phyloP scores from a whole-genome alignment of 208 protist genomes.

The Leishmania major region DNA sequence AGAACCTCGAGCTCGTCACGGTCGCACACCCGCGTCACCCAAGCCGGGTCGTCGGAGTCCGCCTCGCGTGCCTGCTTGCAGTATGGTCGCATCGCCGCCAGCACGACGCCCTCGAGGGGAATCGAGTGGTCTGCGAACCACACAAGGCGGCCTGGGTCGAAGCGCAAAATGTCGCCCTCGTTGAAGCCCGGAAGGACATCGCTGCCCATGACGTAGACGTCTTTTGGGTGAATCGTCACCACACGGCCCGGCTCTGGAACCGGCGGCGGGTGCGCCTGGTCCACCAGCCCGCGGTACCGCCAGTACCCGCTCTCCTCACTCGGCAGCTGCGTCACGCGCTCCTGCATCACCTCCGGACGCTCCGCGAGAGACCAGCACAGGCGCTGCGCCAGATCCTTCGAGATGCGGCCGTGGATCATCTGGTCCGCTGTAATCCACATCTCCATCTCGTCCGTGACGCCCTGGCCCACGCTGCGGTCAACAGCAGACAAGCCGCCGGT shows the following conservation, averaged over 20 bases:
- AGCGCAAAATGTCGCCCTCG: slow-evolving; percentile 81
- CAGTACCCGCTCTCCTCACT: slow-evolving; percentile 63
- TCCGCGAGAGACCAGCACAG: slow-evolving; percentile 77
- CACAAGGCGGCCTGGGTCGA: slow-evolving; percentile 43
- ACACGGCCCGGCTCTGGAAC: slow-evolving; percentile 33
- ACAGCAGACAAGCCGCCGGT: slow-evolving; percentile 32
- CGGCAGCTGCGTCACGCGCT: slow-evolving; percentile 55
- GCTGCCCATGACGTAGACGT: slow-evolving; percentile 86
- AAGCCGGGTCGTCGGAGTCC: slow-evolving; percentile 51
- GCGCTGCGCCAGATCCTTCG: slow-evolving; percentile 59
- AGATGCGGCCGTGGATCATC: slow-evolving; percentile 83
- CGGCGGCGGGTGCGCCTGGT: slow-evolving; percentile 57
- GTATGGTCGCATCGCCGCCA: slow-evolving; percentile 77
- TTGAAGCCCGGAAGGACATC: slow-evolving; percentile 81
- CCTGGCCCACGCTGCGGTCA: slow-evolving; percentile 37
- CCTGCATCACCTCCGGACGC: slow-evolving; percentile 64
- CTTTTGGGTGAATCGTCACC: slow-evolving; percentile 46
- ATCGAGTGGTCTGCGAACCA: slow-evolving; percentile 76
- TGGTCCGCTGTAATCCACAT: slow-evolving; percentile 86
- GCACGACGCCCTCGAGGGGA: slow-evolving; percentile 76
- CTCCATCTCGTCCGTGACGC: slow-evolving; percentile 72
- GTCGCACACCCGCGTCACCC: slow-evolving; percentile 46
- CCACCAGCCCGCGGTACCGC: slow-evolving; percentile 80
- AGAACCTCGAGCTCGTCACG: slow-evolving; percentile 17
- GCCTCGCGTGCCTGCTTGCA: slow-evolving; percentile 75